A percentile compares a stretch with the other conserved stretches of the same genome.
Conservation (phyloP, 495 filamentous ascomycete genomes). For the Cetradonia linearis region DNA sequence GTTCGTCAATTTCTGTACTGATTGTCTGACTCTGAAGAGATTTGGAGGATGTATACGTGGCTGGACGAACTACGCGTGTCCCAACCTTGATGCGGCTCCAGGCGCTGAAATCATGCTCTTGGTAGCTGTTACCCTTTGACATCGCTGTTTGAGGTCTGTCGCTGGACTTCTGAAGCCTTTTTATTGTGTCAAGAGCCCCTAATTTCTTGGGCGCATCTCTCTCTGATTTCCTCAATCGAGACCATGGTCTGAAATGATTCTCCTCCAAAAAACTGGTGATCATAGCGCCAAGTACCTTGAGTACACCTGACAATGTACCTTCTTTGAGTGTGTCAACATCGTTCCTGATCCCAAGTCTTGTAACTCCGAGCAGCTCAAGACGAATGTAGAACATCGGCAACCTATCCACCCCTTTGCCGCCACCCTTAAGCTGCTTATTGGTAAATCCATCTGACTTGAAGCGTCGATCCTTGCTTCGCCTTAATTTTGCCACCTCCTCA, state of each 20-base stretch:
- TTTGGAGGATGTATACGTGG: not conserved
- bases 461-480: constrained; percentile 30
- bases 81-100: constrained; percentile 65
- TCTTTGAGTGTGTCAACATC: constrained; percentile 30
- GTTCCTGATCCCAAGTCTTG: not conserved
- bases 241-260: constrained; percentile 50
- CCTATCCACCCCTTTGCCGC: constrained; percentile 59
- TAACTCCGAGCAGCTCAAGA: constrained; percentile 39
- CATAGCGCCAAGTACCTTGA: constrained; percentile 54
- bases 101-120: constrained; percentile 37
- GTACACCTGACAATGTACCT: constrained; percentile 39
- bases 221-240: constrained; percentile 4
- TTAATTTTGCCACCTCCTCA: constrained; percentile 31
- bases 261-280: constrained; percentile 58
- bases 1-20: not conserved
- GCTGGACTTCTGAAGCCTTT: not conserved
- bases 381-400: constrained; percentile 89
- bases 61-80: not conserved
- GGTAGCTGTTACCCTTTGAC: constrained; percentile 17
- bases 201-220: not conserved
- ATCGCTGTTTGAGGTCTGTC: constrained; percentile 8
- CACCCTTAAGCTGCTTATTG: constrained; percentile 44
- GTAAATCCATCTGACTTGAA: constrained; percentile 44
- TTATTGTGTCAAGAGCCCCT: not conserved
- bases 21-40: not conserved